phyloP scores from a whole-genome alignment of 176 grass and related monocot genomes.

The Guadua angustifolia region DNA sequence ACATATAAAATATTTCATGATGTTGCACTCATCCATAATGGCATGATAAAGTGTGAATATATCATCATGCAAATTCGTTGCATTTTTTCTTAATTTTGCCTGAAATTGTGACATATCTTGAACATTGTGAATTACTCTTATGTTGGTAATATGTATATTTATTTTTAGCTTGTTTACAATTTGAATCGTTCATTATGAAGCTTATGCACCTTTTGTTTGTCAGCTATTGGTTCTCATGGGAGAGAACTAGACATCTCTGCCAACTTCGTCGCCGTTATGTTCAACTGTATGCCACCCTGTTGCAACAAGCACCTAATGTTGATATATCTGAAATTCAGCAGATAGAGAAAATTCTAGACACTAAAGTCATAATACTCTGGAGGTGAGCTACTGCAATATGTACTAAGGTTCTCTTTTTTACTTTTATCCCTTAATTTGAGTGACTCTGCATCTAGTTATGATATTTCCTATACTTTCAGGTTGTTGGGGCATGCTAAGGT shows the following conservation, averaged over 20 bases:
- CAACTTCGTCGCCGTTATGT: slow-evolving; percentile 94
- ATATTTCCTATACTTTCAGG: slow-evolving; percentile 52
- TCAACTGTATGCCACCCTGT: slow-evolving; percentile 73
- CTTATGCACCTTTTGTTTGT: slow-evolving; percentile 35
- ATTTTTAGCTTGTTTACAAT: background rate
- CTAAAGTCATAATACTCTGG: slow-evolving; percentile 95
- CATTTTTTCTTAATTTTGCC: background rate
- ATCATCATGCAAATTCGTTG: slow-evolving; percentile 15
- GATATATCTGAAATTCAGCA: slow-evolving; percentile 82
- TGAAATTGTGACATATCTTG: slow-evolving; percentile 5
- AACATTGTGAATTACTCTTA: background rate
- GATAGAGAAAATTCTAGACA: slow-evolving; percentile 91
- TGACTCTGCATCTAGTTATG: slow-evolving; percentile 17
- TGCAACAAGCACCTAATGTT: slow-evolving; percentile 74
- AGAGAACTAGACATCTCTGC: slow-evolving; percentile 87
- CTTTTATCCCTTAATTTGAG: slow-evolving; percentile 14
- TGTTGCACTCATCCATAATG: background rate
- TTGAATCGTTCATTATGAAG: slow-evolving; percentile 36
- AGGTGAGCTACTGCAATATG: slow-evolving; percentile 52
- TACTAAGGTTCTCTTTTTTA: slow-evolving; percentile 10
- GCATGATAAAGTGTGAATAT: background rate
- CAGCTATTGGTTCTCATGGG: slow-evolving; percentile 88
- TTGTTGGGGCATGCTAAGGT: slow-evolving; percentile 98
- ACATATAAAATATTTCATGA: background rate
- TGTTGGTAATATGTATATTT: slow-evolving; percentile 14